These are phyloP conservation scores for Capronia epimyces DNA, from an alignment of 2,329 filamentous ascomycete genomes.

Conservation along the genomic window DNA sequence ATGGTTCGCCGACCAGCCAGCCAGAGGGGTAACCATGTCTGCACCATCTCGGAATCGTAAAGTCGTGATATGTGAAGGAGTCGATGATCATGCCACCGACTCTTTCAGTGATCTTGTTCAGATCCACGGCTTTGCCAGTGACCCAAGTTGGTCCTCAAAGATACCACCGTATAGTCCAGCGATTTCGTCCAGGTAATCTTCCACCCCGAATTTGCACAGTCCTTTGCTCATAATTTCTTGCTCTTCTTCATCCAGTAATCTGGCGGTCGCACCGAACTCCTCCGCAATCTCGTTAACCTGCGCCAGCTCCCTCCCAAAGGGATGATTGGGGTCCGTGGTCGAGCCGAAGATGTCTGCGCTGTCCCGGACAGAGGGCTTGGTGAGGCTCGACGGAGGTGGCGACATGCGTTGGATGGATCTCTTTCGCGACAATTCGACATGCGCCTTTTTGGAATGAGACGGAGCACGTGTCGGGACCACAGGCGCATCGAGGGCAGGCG, in stretches of 20 bases:
- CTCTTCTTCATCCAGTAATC: constrained; percentile 63
- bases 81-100: neutral
- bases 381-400: constrained; percentile 37
- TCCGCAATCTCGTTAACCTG: constrained; percentile 91
- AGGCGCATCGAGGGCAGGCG: constrained; percentile 52
- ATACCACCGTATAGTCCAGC: constrained; percentile 61
- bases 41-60: constrained; percentile 13
- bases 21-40: constrained; percentile 4
- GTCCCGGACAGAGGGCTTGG: constrained; percentile 32
- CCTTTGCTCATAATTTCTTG: constrained; percentile 63
- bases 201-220: constrained; percentile 66
- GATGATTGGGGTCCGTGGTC: constrained; percentile 48
- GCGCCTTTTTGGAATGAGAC: constrained; percentile 83
- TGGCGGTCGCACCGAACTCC: constrained; percentile 62
- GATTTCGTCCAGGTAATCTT: constrained; percentile 81
- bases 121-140: constrained; percentile 39
- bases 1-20: constrained; percentile 10
- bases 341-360: constrained; percentile 37
- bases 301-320: constrained; percentile 83
- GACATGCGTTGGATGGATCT: constrained; percentile 55
- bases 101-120: constrained; percentile 25
- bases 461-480: constrained; percentile 70
- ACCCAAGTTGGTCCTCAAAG: constrained; percentile 46
- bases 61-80: constrained; percentile 11
- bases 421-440: constrained; percentile 67